Base-by-base conservation (phyloP, 1,284 basidiomycete genomes). In the Boletus semigastroideus region DNA sequence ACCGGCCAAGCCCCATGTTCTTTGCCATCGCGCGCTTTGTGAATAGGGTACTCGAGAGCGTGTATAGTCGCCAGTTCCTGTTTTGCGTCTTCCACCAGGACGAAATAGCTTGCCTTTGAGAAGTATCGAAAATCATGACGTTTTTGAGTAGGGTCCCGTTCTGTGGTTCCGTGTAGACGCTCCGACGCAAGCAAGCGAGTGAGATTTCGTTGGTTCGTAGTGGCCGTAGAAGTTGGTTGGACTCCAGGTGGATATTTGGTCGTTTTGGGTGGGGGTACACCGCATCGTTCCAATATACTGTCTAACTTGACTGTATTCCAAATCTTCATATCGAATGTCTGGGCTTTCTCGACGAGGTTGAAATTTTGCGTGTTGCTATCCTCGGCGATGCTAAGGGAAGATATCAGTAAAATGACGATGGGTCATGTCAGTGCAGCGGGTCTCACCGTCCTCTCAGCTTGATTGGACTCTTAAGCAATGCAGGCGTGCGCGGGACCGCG, bases 41-140 rank as follows among this genome's bases (percentile, higher is more conserved):
- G 65, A 22, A 78, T 65, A 16, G 78, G 73, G 64, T 89, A 90
- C 62, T 91, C 87, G 42, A 84, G 74, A 6, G 78, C 77, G 34
- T 82, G 78, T 49, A 92, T 78, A 2, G 89, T 86, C 7, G 87
- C 84, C 13, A 89, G 69, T 57, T 94, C 88, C 54, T 88, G 83
- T 7, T 82, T 85, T 53, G 93, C 82, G 64, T 99, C 97, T 68
- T 98, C 95, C 25, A 99, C 83, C 38, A 99, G 79, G 28, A 98
- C 78, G 68, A 92, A 98, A 66, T 80, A 86, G 51, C 80, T 84
- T 43, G 82, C 79, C 49, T 87, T 85, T 28, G 83, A 75, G 71
- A 99, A 99, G 70, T 99, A 99, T 58, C 84, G 83, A 65, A 84
- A 94, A 70, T 96, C 93, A 54, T 90, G 84, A 42, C 94, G 84